Percentiles rank a stretch among this genome's conserved stretches.
Evolutionary conservation across 139 green algal species (phyloP).

Genomic region (Coelastrella sp.): DNA sequence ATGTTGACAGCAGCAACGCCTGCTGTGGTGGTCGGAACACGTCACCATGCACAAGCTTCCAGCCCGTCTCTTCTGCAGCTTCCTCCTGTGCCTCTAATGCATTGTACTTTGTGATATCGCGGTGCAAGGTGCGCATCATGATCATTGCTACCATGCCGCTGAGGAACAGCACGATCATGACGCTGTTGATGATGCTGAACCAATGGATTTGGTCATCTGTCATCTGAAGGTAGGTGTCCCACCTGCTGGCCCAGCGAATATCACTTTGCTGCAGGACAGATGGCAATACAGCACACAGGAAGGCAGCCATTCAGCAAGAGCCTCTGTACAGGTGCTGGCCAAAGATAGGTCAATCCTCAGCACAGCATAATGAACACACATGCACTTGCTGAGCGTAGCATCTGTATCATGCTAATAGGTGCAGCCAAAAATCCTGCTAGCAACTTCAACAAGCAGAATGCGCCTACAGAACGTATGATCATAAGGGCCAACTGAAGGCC

Average conservation of each 20-base stretch:
- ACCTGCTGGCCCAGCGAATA: conserved; percentile 96
- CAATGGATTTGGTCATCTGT: conserved; percentile 97
- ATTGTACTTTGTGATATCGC: conserved; percentile 97
- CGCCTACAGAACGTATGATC: too few relatives aligned
- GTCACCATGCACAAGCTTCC: conserved; percentile 99
- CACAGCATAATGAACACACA: too few relatives aligned
- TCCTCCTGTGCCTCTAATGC: conserved; percentile 92
- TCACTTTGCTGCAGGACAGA: conserved; percentile 66
- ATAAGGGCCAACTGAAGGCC: too few relatives aligned
- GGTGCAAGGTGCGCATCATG: conserved; percentile 95
- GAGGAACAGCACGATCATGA: conserved; percentile 99
- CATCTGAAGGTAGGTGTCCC: conserved; percentile 99
- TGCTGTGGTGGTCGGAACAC: conserved; percentile 93
- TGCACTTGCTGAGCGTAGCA: too few relatives aligned
- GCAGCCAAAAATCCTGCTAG: too few relatives aligned
- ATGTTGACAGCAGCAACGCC: conserved; percentile 86
- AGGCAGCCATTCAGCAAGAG: neutral
- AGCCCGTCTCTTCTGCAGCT: conserved; percentile 95
- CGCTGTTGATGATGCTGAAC: conserved; percentile 99
- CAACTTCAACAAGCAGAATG: too few relatives aligned
- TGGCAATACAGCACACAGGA: neutral
- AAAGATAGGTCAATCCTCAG: too few relatives aligned
- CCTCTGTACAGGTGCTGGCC: too few relatives aligned
- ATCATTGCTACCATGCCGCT: conserved; percentile 99
- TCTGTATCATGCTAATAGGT: too few relatives aligned